Conservation (phyloP, 768 basidiomycete genomes). For the Termitomyces sp. region DNA sequence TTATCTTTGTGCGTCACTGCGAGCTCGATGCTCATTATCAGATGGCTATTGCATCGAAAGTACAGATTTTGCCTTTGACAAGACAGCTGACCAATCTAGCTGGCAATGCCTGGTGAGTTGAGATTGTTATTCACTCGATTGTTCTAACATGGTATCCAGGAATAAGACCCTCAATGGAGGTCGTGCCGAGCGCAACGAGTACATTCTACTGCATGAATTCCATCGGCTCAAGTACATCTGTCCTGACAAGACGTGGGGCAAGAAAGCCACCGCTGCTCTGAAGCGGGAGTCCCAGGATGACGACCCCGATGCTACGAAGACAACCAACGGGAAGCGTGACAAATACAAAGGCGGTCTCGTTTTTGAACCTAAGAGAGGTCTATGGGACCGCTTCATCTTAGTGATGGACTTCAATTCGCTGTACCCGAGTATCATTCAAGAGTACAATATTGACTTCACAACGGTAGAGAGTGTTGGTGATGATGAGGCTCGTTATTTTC, state of each 20-base stretch:
- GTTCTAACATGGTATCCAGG: constrained; percentile 42
- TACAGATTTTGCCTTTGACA: constrained; percentile 90
- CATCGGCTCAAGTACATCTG: constrained; percentile 94
- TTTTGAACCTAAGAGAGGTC: constrained; percentile 90
- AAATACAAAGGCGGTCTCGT: constrained; percentile 99
- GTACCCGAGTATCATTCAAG: constrained; percentile 98
- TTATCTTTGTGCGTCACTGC: constrained; percentile 90
- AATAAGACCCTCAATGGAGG: constrained; percentile 97
- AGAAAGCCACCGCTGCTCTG: constrained; percentile 52
- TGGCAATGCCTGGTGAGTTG: constrained; percentile 88
- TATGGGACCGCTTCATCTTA: constrained; percentile 95
- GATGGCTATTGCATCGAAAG: constrained; percentile 94
- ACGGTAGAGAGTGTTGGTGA: constrained; percentile 77
- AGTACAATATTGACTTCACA: constrained; percentile 99
- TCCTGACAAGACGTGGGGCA: constrained; percentile 89
- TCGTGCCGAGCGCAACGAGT: constrained; percentile 98
- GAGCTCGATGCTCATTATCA: constrained; percentile 96
- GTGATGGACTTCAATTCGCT: constrained; percentile 99
- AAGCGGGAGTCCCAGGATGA: constrained; percentile 49
- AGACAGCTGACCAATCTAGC: constrained; percentile 93
- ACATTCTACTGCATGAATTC: constrained; percentile 97
- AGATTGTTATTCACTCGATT: not conserved
- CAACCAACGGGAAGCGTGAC: constrained; percentile 71
- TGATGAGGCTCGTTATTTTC: constrained; percentile 39
- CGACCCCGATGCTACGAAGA: constrained; percentile 56